phyloP scores from a whole-genome alignment of 2,329 filamentous ascomycete species.

The Claviceps sp. region DNA sequence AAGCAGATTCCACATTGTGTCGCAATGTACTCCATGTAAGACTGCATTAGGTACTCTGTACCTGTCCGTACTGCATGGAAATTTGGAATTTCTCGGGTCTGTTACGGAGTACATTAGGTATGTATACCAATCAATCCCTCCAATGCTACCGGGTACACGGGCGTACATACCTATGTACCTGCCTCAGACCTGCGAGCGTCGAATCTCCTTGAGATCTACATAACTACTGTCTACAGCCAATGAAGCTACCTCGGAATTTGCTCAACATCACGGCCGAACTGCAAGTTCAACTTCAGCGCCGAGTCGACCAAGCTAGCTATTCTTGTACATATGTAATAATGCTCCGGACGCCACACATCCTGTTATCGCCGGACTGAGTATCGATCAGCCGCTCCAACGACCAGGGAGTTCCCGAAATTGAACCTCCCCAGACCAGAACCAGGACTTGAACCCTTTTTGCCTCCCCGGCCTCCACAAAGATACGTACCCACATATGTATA shows the following conservation, averaged over 20 bases:
- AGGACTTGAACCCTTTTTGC: neutral
- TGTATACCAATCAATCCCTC: neutral
- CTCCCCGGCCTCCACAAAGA: too few species aligned
- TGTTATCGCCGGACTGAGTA: neutral
- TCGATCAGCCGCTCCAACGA: constrained; percentile 1
- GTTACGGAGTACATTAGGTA: too few species aligned
- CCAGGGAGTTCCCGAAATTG: neutral
- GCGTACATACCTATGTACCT: too few species aligned
- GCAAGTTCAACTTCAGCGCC: neutral
- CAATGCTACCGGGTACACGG: neutral
- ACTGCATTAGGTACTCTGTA: neutral
- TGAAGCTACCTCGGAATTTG: neutral
- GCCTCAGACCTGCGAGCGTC: neutral
- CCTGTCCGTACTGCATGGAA: neutral
- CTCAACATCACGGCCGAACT: neutral
- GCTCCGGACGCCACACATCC: neutral
- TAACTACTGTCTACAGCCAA: neutral
- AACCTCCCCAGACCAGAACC: neutral
- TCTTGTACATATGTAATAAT: neutral
- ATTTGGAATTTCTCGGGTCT: neutral
- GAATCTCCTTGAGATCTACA: too few species aligned
- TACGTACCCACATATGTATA: too few species aligned
- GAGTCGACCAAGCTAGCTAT: neutral
- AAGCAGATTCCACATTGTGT: neutral
- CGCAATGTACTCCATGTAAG: neutral